phyloP scores from a whole-genome alignment of 108 stramenopile genomes.

The Nitzschia inconspicua region DNA sequence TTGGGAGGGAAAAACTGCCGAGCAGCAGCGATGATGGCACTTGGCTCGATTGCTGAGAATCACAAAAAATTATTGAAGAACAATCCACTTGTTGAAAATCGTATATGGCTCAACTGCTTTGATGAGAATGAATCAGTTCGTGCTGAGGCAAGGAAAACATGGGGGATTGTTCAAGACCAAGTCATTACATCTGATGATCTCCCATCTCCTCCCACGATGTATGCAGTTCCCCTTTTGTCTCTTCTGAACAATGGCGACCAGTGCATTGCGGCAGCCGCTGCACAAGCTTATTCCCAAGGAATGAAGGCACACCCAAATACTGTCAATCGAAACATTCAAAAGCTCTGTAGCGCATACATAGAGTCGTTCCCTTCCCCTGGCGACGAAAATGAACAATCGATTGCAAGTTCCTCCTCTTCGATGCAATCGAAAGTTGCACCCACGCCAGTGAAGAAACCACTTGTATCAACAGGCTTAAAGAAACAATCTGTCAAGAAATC shows the following conservation, averaged over 20 bases:
- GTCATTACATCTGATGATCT: conserved; percentile 24
- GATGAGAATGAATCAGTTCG: conserved; percentile 56
- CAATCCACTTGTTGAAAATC: conserved; percentile 82
- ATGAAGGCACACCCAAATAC: conserved; percentile 65
- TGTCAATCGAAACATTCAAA: conserved; percentile 57
- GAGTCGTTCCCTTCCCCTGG: conserved; percentile 54
- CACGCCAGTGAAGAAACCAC: conserved; percentile 25
- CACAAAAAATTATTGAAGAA: conserved; percentile 62
- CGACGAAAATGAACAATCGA: conserved; percentile 30
- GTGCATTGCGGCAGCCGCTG: conserved; percentile 66
- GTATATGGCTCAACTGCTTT: conserved; percentile 84
- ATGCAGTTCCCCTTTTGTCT: conserved; percentile 77
- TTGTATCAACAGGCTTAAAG: conserved; percentile 18
- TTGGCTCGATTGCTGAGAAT: conserved; percentile 51
- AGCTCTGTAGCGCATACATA: conserved; percentile 67
- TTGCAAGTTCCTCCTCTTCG: neutral
- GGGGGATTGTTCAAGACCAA: conserved; percentile 47
- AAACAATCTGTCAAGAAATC: conserved; percentile 54
- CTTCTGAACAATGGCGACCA: conserved; percentile 55
- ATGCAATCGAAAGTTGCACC: neutral
- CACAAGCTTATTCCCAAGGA: conserved; percentile 57
- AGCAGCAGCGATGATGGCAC: conserved; percentile 69
- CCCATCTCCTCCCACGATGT: conserved; percentile 73
- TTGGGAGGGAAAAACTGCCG: conserved; percentile 67
- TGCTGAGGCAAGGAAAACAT: conserved; percentile 62